Base-by-base conservation (phyloP, 2,329 filamentous ascomycete genomes). In the Zymoseptoria passerinii region DNA sequence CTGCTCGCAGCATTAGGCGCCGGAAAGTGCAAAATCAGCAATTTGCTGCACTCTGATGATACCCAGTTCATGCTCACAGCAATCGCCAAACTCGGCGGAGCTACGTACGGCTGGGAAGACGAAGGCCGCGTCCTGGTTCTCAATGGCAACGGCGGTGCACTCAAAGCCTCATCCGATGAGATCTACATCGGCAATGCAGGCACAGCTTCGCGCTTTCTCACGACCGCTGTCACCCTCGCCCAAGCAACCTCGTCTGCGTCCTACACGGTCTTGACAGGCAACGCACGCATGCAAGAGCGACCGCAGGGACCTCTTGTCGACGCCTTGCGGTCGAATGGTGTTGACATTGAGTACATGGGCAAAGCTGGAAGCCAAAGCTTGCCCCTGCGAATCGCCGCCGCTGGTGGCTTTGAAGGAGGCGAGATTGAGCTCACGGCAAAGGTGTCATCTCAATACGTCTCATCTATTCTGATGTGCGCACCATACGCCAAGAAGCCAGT, bases 391-490 rank as follows among this genome's bases (percentile, higher is more conserved):
- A 87, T 99, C 54, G 83, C 87, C 61, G 91, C 94, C 51, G 88
- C 88, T 23, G 87, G 86, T 52, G 92, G 92, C 3, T 87, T 96
- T 65, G 83, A 85, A 52, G 92, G 92, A 57, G 94, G 94, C 44
- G 80, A 88, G 28, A 96, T 99, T 67, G 89, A 95, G 71, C 81
- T 99, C 58, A 90, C 92, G 9, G 94, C 94, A 0, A 97, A 94
- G 49, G 88, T 97, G 16, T 99, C 94, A 8, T 97, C 94, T n/a
- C 94, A 99, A 75, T 99, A 97, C 71, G 94, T 99, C 44, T 97
- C 94, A 0, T 96, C 92, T 1, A 85, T 99, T 63, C 80, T 99
- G 54, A 95, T 99, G 90, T 95, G 91, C 59, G 94, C 94, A 0
- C 94, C 94, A 0, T 99, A 97, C 70, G 94, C 94, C 51, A 96